phyloP scores from a whole-genome alignment of 106 monocot genomes.

The Gastrodia elata region DNA sequence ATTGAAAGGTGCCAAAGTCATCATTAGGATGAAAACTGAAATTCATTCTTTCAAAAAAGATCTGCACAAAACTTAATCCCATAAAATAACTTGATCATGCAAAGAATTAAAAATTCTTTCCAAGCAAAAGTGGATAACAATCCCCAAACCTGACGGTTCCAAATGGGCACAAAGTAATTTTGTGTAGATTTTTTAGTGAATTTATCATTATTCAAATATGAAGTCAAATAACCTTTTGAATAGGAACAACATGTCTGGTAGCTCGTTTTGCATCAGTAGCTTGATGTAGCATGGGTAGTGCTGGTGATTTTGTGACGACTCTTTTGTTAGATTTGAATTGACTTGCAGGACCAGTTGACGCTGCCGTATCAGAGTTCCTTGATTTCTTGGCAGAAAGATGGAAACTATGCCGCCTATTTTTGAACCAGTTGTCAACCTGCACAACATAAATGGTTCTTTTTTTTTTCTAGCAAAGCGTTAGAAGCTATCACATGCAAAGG shows the following conservation, averaged over 20 bases:
- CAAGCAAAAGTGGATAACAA: too few relatives aligned
- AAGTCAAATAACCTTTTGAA: background rate
- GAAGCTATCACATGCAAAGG: background rate
- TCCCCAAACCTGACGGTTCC: too few relatives aligned
- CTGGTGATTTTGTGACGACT: background rate
- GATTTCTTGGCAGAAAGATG: conserved; percentile 1
- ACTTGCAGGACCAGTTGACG: background rate
- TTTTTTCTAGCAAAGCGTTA: background rate
- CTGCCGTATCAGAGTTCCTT: background rate
- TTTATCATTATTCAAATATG: background rate
- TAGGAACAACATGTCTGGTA: background rate
- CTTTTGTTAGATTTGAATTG: background rate
- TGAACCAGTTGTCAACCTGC: conserved; percentile 5
- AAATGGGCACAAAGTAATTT: too few relatives aligned
- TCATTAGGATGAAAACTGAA: background rate
- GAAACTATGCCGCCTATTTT: background rate
- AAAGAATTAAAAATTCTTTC: too few relatives aligned
- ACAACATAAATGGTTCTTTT: background rate
- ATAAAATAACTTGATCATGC: too few relatives aligned
- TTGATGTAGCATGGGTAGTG: background rate
- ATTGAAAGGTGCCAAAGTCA: background rate
- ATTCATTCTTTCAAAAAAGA: too few relatives aligned
- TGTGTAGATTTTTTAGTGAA: too few relatives aligned
- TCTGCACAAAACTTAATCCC: too few relatives aligned
- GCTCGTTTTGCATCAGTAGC: background rate